These are phyloP conservation scores for Pyrenopolyporus hunteri DNA, from an alignment of 495 filamentous ascomycete genomes.

Conservation along the genomic window DNA sequence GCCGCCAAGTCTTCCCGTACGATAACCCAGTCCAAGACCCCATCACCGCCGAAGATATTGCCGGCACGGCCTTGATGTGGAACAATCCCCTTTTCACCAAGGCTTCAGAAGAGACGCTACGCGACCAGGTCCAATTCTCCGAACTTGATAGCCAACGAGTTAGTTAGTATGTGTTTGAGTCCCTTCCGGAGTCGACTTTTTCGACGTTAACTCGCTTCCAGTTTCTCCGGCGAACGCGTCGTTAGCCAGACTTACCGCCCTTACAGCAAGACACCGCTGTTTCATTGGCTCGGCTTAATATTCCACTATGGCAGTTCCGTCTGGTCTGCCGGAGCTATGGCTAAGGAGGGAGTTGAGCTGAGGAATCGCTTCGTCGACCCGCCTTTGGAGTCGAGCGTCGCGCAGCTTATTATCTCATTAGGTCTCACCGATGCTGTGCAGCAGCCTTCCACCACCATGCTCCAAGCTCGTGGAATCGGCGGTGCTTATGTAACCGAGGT, in stretches of 20 bases:
- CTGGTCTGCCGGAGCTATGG: constrained; percentile 20
- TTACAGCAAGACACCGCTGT: constrained; percentile 20
- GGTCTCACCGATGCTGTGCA: constrained; percentile 17
- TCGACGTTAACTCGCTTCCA: constrained; percentile 3
- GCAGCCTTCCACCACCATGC: constrained; percentile 4
- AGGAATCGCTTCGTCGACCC: constrained; percentile 12
- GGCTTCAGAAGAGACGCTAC: constrained; percentile 21
- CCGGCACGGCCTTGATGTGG: constrained; percentile 35
- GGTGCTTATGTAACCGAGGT: constrained; percentile 29
- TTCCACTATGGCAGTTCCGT: constrained; percentile 32
- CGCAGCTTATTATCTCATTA: constrained; percentile 25
- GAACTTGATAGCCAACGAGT: constrained; percentile 30
- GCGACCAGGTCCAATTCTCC: constrained; percentile 30
- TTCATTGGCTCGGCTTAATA: constrained; percentile 19
- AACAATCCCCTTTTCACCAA: constrained; percentile 35
- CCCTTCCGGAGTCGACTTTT: not conserved
- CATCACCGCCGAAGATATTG: constrained; percentile 38
- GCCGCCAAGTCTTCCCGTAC: constrained; percentile 24
- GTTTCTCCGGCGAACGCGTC: constrained; percentile 12
- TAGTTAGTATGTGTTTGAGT: constrained; percentile 32
- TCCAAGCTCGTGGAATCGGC: constrained; percentile 26
- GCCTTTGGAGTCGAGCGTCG: constrained; percentile 17
- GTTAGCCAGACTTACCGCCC: constrained; percentile 23
- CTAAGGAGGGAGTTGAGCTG: constrained; percentile 18
- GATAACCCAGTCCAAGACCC: constrained; percentile 28